Percentiles rank a stretch among this genome's conserved stretches.
These are phyloP conservation scores for Acrocalymma vagum DNA, from an alignment of 2,329 filamentous ascomycete genomes.

Conservation along the genomic window DNA sequence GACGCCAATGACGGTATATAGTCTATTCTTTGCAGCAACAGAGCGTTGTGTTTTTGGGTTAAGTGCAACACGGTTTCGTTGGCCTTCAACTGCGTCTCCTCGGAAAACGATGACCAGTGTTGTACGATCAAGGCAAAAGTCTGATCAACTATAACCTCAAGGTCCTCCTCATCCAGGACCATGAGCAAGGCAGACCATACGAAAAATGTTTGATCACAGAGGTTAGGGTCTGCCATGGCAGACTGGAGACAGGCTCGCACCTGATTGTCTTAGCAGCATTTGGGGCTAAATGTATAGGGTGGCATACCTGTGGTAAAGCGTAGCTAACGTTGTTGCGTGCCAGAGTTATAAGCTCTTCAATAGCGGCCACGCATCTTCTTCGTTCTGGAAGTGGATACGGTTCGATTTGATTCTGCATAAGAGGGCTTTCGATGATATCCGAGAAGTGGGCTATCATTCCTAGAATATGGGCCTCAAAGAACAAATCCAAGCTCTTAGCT, in stretches of 20 bases:
- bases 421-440: slow-evolving; percentile 75
- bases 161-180: slow-evolving; percentile 75
- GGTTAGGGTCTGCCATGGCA: slow-evolving; percentile 75
- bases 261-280: slow-evolving; percentile 54
- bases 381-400: slow-evolving; percentile 72
- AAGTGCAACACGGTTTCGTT: slow-evolving; percentile 71
- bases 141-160: slow-evolving; percentile 82
- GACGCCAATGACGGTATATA: slow-evolving; percentile 80
- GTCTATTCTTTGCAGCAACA: slow-evolving; percentile 73
- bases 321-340: slow-evolving; percentile 77
- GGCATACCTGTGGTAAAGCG: slow-evolving; percentile 81
- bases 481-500: slow-evolving; percentile 71
- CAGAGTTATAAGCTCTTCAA: slow-evolving; percentile 86
- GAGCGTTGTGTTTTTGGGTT: slow-evolving; percentile 66
- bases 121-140: slow-evolving; percentile 87
- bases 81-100: slow-evolving; percentile 66
- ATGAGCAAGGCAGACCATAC: slow-evolving; percentile 85
- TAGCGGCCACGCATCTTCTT: slow-evolving; percentile 78
- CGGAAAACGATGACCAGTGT: slow-evolving; percentile 77
- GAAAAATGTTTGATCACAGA: slow-evolving; percentile 81
- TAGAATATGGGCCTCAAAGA: slow-evolving; percentile 83
- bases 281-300: background rate
- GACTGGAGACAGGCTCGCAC: slow-evolving; percentile 93
- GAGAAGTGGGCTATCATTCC: slow-evolving; percentile 87
- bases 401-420: slow-evolving; percentile 46